phyloP scores from a whole-genome alignment of 2,329 filamentous ascomycete genomes.

The Fusarium udum region DNA sequence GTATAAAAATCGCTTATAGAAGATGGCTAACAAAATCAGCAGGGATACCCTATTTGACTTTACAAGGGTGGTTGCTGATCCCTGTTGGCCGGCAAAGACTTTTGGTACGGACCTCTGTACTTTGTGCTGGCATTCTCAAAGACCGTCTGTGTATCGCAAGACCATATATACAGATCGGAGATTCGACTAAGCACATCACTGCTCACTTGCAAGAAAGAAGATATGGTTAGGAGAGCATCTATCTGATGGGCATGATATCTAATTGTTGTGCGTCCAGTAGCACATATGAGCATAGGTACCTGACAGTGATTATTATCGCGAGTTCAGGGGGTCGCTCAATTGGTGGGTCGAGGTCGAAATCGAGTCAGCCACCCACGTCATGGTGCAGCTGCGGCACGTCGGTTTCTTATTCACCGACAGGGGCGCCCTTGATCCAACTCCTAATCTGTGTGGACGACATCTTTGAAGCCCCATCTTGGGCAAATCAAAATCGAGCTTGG shows the following conservation, averaged over 20 bases:
- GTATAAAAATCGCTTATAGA: too few species aligned
- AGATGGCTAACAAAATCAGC: too few species aligned
- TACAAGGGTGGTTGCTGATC: too few species aligned
- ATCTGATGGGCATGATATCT: constrained; percentile 19
- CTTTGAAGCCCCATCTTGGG: not conserved
- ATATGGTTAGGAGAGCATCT: constrained; percentile 7
- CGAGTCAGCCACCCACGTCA: constrained; percentile 42
- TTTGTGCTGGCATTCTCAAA: not conserved
- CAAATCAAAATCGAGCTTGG: constrained; percentile 32
- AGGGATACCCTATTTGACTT: too few species aligned
- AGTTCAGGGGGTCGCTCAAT: constrained; percentile 36
- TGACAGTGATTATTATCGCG: not conserved
- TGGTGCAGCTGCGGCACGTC: constrained; percentile 28
- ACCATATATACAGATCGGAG: not conserved
- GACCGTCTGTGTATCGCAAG: not conserved
- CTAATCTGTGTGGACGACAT: not conserved
- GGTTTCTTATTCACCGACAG: constrained; percentile 29
- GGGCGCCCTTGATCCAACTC: not conserved
- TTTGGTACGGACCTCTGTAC: too few species aligned
- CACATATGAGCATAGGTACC: not conserved
- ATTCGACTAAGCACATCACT: not conserved
- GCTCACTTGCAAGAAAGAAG: constrained; percentile 4
- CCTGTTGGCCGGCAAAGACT: too few species aligned
- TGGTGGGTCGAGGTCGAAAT: constrained; percentile 6
- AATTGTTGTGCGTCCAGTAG: constrained; percentile 12